Conservation (phyloP, 2,329 filamentous ascomycete species). For the Colletotrichum gigasporum region DNA sequence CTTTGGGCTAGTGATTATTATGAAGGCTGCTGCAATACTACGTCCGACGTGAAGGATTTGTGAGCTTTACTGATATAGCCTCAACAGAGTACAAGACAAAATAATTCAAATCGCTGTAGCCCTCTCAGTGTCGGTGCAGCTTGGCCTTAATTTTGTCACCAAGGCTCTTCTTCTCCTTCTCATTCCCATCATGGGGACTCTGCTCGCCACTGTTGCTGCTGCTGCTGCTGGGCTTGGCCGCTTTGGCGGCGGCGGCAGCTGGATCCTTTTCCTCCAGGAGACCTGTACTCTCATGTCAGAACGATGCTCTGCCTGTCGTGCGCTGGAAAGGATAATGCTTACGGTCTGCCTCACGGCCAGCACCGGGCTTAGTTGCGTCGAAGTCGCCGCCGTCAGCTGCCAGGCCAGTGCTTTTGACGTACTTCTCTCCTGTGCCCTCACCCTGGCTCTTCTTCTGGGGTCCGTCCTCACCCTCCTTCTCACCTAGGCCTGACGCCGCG, state of each 20-base stretch:
- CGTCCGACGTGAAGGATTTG: too few species aligned
- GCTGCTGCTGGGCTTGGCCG: constrained; percentile 33
- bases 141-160: constrained; percentile 76
- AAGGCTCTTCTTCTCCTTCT: constrained; percentile 60
- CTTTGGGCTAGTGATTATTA: too few species aligned
- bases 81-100: background rate
- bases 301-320: constrained; percentile 12
- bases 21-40: too few species aligned
- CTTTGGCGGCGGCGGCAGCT: constrained; percentile 18
- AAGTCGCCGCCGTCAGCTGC: constrained; percentile 74
- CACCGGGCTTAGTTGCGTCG: constrained; percentile 70
- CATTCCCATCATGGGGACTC: constrained; percentile 28
- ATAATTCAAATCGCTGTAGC: too few species aligned
- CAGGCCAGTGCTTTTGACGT: constrained; percentile 66
- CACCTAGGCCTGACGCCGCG: constrained; percentile 22
- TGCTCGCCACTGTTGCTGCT: constrained; percentile 35
- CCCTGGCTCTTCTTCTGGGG: constrained; percentile 32
- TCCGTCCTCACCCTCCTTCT: constrained; percentile 33
- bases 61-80: too few species aligned
- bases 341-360: constrained; percentile 74
- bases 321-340: too few species aligned
- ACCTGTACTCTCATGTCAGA: constrained; percentile 47
- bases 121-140: constrained; percentile 60
- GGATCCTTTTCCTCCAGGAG: constrained; percentile 61
- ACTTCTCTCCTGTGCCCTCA: constrained; percentile 64